Evolutionary conservation across 2,329 filamentous ascomycete species (phyloP).

Genomic region (Aspergillus sp.): DNA sequence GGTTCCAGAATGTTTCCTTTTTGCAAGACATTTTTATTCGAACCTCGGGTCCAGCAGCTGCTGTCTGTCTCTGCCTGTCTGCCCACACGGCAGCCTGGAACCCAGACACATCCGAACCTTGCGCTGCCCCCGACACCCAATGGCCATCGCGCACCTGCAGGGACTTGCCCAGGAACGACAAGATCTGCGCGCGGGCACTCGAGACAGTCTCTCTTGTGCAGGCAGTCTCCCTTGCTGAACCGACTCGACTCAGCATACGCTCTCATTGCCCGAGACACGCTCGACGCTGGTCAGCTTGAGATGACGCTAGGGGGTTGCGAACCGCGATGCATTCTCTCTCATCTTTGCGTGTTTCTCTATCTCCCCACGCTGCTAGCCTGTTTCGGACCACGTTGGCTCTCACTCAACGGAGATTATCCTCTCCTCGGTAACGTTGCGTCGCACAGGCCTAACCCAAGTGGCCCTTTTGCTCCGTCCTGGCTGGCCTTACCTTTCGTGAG

Average conservation of each 20-base stretch:
- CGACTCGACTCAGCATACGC: background rate
- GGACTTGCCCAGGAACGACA: background rate
- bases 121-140: background rate
- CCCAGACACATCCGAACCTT: background rate
- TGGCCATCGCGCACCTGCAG: background rate
- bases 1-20: background rate
- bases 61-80: background rate
- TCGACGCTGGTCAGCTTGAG: background rate
- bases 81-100: background rate
- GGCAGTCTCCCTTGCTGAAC: background rate
- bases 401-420: background rate
- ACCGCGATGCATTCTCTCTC: background rate
- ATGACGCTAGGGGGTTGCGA: background rate
- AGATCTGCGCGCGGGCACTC: background rate
- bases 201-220: background rate
- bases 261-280: background rate
- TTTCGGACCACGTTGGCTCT: background rate
- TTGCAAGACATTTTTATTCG: background rate
- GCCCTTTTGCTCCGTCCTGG: background rate
- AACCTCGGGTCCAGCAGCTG: background rate
- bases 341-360: background rate
- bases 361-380: too few species aligned
- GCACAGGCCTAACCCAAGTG: background rate
- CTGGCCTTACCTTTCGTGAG: background rate
- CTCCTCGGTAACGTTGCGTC: background rate